Conservation (phyloP, 2,329 filamentous ascomycete genomes). For the Aspergillus udagawae region DNA sequence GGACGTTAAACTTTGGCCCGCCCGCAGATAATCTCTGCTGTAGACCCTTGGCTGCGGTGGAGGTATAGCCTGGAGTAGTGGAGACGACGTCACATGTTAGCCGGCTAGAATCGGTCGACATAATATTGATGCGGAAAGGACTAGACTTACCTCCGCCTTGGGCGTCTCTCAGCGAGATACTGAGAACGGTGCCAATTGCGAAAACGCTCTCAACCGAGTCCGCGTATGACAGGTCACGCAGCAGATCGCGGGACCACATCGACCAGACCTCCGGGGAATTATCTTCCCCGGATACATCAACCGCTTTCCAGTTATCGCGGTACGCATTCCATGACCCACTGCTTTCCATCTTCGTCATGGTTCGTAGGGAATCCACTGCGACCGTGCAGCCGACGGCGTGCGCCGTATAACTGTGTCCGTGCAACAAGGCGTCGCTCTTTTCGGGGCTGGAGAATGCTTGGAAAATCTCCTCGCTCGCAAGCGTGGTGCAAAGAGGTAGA, state of each 20-base stretch:
- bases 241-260: constrained; percentile 62
- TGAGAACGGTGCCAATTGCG: constrained; percentile 70
- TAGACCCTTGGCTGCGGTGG: constrained; percentile 51
- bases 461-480: constrained; percentile 72
- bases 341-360: constrained; percentile 57
- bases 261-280: constrained; percentile 54
- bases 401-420: constrained; percentile 84
- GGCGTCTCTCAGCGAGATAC: constrained; percentile 55
- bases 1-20: constrained; percentile 44
- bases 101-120: constrained; percentile 5
- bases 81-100: constrained; percentile 14
- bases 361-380: constrained; percentile 61
- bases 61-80: constrained; percentile 49
- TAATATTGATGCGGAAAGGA: neutral
- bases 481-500: constrained; percentile 70
- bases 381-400: constrained; percentile 78
- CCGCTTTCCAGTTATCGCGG: constrained; percentile 45
- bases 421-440: constrained; percentile 74
- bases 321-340: constrained; percentile 56
- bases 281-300: neutral
- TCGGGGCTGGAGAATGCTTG: constrained; percentile 65
- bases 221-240: constrained; percentile 56
- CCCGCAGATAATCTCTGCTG: constrained; percentile 47
- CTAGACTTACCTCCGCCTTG: constrained; percentile 41
- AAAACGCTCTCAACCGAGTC: constrained; percentile 61